These are phyloP conservation scores for Sporobolomyces phaffii DNA, from an alignment of 768 basidiomycete species.

Conservation along the genomic window DNA sequence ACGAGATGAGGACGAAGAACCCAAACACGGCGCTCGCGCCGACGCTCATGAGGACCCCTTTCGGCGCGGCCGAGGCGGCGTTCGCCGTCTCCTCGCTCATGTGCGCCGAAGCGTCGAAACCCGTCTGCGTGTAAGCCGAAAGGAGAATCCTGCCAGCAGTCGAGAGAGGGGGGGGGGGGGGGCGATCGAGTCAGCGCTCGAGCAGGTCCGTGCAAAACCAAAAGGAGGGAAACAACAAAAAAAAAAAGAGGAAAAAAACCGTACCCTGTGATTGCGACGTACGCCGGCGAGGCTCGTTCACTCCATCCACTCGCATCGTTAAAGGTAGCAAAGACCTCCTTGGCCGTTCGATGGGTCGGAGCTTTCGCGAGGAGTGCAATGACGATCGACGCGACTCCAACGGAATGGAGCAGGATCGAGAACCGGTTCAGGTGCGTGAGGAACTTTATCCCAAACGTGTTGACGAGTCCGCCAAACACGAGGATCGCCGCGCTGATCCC, in stretches of 20 bases:
- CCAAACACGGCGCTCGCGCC: slow-evolving; percentile 66
- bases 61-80: slow-evolving; percentile 51
- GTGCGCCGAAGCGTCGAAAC: slow-evolving; percentile 63
- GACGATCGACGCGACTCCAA: slow-evolving; percentile 62
- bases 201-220: too few relatives aligned
- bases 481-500: slow-evolving; percentile 67
- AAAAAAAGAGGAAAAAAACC: not conserved
- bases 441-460: slow-evolving; percentile 61
- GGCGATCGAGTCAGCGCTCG: too few relatives aligned
- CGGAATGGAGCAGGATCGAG: slow-evolving; percentile 67
- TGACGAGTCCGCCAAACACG: slow-evolving; percentile 62
- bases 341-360: slow-evolving; percentile 61
- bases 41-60: slow-evolving; percentile 56
- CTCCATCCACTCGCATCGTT: slow-evolving; percentile 66
- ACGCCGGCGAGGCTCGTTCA: slow-evolving; percentile 60
- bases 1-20: slow-evolving; percentile 65
- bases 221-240: not conserved
- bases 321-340: slow-evolving; percentile 66
- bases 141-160: not conserved
- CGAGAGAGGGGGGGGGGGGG: not conserved
- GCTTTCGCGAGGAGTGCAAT: slow-evolving; percentile 67
- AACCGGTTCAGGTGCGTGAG: slow-evolving; percentile 65
- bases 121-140: not conserved
- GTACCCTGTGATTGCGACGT: slow-evolving; percentile 61
- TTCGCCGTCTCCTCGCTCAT: slow-evolving; percentile 75